Base-by-base conservation (phyloP, 1,284 basidiomycete species). In the Leccinum subrobustum region DNA sequence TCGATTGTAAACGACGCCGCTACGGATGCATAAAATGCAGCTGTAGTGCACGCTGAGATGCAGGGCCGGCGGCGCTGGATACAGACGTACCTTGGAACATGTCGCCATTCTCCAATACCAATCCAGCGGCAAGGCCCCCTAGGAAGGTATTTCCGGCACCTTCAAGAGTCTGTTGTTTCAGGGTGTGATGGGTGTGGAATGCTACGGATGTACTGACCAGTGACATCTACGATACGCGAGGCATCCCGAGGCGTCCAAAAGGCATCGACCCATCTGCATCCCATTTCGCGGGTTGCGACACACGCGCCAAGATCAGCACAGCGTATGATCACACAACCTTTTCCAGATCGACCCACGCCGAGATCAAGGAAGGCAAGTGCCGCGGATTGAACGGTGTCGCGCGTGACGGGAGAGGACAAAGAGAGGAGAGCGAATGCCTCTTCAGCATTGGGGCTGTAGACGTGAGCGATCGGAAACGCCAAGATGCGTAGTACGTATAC, bases 71-170 rank as follows among this genome's bases (percentile, higher is more conserved):
- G 44, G 27, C 1, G 37, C 37, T 35, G 54, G 42, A 59, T 55
- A 53, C 58, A 39, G 29, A 57, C 27, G 63, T 64, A 92, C 92
- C 92, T 78, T 85, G 75, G 53, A 81, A 79, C 11, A 88, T 74
- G 70, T 94, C 82, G 0, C 83, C 86, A 23, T 81, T 68, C 31
- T 81, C 76, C 52, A 88, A 66, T 12, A 79, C 63, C 54, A 95
- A 70, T 0, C 93, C 93, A 5, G 92, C 93, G 14, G 84, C 85
- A 7, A 96, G 78, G 0, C 93, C 91, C 9, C 94, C 95, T 35
- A 96, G 76, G 73, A 95, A 96, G 56, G 86, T 84, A 75, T 96
- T 96, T 9, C 94, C 94, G 5, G 92, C 93, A 50, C 92, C 92
- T 92, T 64, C 53, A 29, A 27, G 31, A 29, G 18, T n/a, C 2